Percentiles rank a stretch among this genome's conserved stretches.
phyloP scores from a whole-genome alignment of 2,329 filamentous ascomycete species.

The Stagonosporopsis tanaceti region DNA sequence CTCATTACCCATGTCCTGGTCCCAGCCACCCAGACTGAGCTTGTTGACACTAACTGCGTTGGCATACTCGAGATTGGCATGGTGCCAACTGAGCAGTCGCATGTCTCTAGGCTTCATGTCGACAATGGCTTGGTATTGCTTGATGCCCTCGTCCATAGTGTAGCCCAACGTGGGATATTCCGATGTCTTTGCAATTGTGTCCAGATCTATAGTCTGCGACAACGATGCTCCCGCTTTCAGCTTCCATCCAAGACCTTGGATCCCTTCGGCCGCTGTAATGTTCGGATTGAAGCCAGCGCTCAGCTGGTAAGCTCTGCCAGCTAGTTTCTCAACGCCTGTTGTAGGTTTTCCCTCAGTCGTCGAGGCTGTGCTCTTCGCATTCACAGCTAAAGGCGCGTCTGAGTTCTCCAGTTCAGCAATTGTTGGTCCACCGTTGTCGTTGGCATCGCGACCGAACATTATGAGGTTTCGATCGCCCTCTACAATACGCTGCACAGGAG shows the following conservation, averaged over 20 bases:
- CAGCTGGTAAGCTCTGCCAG: constrained; percentile 72
- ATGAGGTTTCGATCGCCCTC: constrained; percentile 85
- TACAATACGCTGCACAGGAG: constrained; percentile 72
- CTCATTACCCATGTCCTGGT: constrained; percentile 96
- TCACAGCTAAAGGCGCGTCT: constrained; percentile 56
- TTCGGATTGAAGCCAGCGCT: constrained; percentile 74
- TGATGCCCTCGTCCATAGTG: constrained; percentile 91
- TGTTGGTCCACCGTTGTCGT: constrained; percentile 64
- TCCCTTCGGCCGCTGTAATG: constrained; percentile 77
- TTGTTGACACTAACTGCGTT: constrained; percentile 89
- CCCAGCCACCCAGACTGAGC: constrained; percentile 90
- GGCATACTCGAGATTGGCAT: constrained; percentile 97
- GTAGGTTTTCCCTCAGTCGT: constrained; percentile 57
- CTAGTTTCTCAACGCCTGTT: constrained; percentile 65
- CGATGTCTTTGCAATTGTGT: constrained; percentile 67
- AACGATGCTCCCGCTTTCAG: constrained; percentile 68
- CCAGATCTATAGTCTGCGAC: constrained; percentile 75
- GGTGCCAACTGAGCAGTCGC: constrained; percentile 94
- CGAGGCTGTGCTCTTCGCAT: constrained; percentile 56
- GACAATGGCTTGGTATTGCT: constrained; percentile 83
- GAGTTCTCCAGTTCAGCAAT: constrained; percentile 78
- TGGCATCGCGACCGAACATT: constrained; percentile 80
- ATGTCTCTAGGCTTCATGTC: constrained; percentile 87
- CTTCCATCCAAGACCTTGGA: constrained; percentile 82
- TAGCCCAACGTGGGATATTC: constrained; percentile 79